Evolutionary conservation across 139 green algal species (phyloP), one percentile per base, ranked within the genome.

Genomic region (Chlorella sp.): DNA sequence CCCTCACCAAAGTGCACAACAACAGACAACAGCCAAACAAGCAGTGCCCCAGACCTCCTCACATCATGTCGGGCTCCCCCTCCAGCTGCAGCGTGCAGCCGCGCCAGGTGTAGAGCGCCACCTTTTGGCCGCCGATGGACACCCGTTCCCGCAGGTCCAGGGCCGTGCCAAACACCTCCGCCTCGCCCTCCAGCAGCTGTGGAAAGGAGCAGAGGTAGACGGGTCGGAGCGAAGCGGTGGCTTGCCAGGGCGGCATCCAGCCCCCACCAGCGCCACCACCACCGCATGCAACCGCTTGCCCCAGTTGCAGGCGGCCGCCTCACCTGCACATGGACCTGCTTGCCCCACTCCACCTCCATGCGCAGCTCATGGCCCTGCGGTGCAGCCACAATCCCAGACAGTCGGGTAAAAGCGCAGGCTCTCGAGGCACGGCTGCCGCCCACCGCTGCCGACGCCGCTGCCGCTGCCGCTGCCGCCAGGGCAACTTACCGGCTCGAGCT

Each of bases 131-230:
- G 0, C 44, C 82, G 19, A 98, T 69, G 5, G 56, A 65, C 8
- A 96, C 67, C 13, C 62, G 68, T 62, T 94, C 75, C 5, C 93
- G 93, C 5, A 92, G 78, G 0, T 90, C 73, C 44, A 99, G 83
- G 80, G 96, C 92, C 17, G 93, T 90, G 34, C 96, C 96, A 91
- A 99, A 99, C 1, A 98, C 84, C 87, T 99, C 95, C 1, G 95
- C 95, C 3, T 84, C 77, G 19, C 95, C 95, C 6, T 89, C 76
- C 34, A 88, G 68, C 13, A 97, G 84, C 94, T 97, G 88, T 75
- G 86, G 36, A 75, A 0, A 43, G 56, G 17, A 2, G 65, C 65
- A 73, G 28, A 24, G 9, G 30, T 40, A 13, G 24, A 73, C 3
- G 3, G 16, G 56, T 20, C 24, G 69, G 43, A 56, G 1, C 46